These are phyloP conservation scores for Pythium periplocum DNA, from an alignment of 352 stramenopile species.

Conservation along the genomic window DNA sequence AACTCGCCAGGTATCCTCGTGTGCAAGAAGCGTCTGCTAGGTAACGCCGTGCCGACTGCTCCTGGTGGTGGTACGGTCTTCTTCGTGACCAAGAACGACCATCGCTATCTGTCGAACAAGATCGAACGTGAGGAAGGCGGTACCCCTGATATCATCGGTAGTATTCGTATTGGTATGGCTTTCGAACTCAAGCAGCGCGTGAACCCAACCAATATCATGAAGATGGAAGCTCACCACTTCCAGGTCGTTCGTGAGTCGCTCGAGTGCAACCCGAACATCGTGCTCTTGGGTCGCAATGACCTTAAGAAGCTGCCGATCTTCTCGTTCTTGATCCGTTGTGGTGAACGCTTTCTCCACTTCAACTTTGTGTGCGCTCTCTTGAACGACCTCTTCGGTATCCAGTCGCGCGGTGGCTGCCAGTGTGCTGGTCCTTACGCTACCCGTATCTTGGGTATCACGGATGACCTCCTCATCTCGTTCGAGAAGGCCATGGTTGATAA, in stretches of 20 bases:
- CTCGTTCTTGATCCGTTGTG: slow-evolving; percentile 87
- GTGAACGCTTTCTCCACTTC: slow-evolving; percentile 90
- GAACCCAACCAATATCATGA: slow-evolving; percentile 28
- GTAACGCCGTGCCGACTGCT: slow-evolving; percentile 35
- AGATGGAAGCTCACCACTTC: slow-evolving; percentile 27
- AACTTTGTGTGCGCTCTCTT: slow-evolving; percentile 95
- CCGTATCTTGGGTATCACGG: slow-evolving; percentile 83
- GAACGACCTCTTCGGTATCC: slow-evolving; percentile 97
- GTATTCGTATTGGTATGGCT: slow-evolving; percentile 84
- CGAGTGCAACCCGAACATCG: slow-evolving; percentile 45
- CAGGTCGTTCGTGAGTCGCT: slow-evolving; percentile 24
- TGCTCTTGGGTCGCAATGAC: slow-evolving; percentile 67
- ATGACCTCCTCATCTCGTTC: slow-evolving; percentile 48
- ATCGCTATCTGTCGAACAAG: slow-evolving; percentile 77
- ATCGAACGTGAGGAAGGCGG: slow-evolving; percentile 95
- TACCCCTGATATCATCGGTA: slow-evolving; percentile 90
- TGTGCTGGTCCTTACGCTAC: slow-evolving; percentile 90
- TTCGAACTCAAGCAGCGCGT: slow-evolving; percentile 81
- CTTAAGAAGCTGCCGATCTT: slow-evolving; percentile 80
- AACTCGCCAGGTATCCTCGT: slow-evolving; percentile 89
- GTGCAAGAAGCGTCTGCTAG: slow-evolving; percentile 85
- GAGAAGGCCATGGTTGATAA: slow-evolving; percentile 84
- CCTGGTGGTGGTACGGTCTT: slow-evolving; percentile 41
- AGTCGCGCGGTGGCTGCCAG: slow-evolving; percentile 54
- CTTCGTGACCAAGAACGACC: slow-evolving; percentile 36